A percentile compares a stretch with the other conserved stretches of the same genome.
These are phyloP conservation scores for Fusarium neocosmosporiellum DNA, from an alignment of 2,329 filamentous ascomycete species.

Conservation along the genomic window DNA sequence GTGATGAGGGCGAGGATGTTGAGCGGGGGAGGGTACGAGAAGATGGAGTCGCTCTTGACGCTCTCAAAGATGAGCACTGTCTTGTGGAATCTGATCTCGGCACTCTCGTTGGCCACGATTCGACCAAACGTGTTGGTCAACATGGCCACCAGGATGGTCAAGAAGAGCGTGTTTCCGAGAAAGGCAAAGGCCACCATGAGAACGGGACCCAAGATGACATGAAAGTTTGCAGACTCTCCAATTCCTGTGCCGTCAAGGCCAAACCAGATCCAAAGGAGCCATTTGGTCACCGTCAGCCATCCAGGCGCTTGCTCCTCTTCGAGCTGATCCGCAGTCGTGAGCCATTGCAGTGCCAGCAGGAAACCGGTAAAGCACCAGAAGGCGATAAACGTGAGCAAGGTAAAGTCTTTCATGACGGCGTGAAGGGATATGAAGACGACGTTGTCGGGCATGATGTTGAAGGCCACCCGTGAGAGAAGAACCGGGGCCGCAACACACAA, in stretches of 20 bases:
- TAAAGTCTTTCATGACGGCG: slow-evolving; percentile 78
- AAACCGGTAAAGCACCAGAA: slow-evolving; percentile 77
- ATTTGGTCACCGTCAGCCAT: slow-evolving; percentile 75
- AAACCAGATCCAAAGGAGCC: slow-evolving; percentile 84
- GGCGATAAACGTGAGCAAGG: slow-evolving; percentile 71
- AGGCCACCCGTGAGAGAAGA: slow-evolving; percentile 74
- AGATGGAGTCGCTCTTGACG: slow-evolving; percentile 76
- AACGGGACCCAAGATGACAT: slow-evolving; percentile 73
- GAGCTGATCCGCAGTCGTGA: slow-evolving; percentile 48
- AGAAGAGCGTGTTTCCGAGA: slow-evolving; percentile 76
- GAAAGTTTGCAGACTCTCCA: slow-evolving; percentile 64
- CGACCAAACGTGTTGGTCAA: slow-evolving; percentile 76
- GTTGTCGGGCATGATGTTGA: slow-evolving; percentile 78
- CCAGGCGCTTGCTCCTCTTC: slow-evolving; percentile 24
- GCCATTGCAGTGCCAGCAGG: slow-evolving; percentile 74
- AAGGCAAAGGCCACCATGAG: slow-evolving; percentile 79
- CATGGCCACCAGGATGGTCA: slow-evolving; percentile 73
- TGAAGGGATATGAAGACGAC: slow-evolving; percentile 78
- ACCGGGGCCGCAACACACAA: slow-evolving; percentile 75
- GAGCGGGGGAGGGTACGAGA: slow-evolving; percentile 78
- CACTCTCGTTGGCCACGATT: slow-evolving; percentile 72
- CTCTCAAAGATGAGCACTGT: slow-evolving; percentile 78
- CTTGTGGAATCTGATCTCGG: slow-evolving; percentile 76
- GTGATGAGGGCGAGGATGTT: slow-evolving; percentile 73
- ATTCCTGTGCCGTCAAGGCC: slow-evolving; percentile 72